Base-by-base conservation (phyloP, 2,329 filamentous ascomycete genomes). In the Lecanosticta acicola region DNA sequence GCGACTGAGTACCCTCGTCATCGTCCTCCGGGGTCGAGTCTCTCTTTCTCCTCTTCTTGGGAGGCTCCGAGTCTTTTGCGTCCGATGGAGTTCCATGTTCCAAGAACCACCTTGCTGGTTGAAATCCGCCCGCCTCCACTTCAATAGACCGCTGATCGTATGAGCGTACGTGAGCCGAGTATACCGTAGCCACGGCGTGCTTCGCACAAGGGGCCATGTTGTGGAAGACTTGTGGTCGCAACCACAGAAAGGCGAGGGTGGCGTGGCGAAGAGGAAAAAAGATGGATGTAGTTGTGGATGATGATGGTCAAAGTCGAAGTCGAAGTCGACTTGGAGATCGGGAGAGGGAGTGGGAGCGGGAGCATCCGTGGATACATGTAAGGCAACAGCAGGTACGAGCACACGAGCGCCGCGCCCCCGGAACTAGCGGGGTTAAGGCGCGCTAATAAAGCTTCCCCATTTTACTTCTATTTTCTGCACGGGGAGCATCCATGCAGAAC, bases 51-150 rank as follows among this genome's bases (percentile, higher is more conserved):
- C 53, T 49, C 50, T 63, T 64, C 39, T 42, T 58, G 5, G 59
- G 57, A 3, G 50, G 55, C 20, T 50, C 43, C n/a, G 46, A 49
- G 3, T 43, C 41, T 13, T 56, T 46, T 21, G 47, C 45, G 14
- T 39, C 39, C 10, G 34, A 32, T 11, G 39, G 40, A 29, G 54
- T 26, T 19, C 49, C 51, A 29, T 57, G 56, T 41, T 59, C 56
- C 3, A 64, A 39, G 42, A 64, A 65, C 58, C 59, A 65, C 39
- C 55, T 50, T 41, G 53, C 53, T 1, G 62, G 61, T 20, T 54
- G 55, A 41, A 59, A 60, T n/a, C 54, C 51, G 17, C 60, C 62
- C n/a, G 61, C 55, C 47, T 65, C 62, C 24, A 63, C 56, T 8
- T 63, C 41, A 16, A 65, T 59, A 1, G 51, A 51, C 18, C 39